phyloP scores from a whole-genome alignment of 164 flowering plant species.

The Magnolia kwangsiensis region DNA sequence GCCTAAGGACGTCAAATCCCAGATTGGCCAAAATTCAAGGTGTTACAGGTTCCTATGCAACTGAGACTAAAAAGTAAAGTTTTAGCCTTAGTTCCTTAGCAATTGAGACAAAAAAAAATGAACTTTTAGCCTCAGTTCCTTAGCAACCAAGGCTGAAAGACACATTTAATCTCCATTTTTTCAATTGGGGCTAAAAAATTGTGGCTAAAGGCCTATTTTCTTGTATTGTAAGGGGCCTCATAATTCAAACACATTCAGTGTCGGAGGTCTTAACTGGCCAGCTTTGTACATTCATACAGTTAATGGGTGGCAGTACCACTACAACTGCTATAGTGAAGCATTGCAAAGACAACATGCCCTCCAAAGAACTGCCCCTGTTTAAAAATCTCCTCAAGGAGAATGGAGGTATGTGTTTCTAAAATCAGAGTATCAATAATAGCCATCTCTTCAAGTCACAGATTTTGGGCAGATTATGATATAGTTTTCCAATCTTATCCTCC shows the following conservation, averaged over 20 bases:
- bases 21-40: too few species aligned
- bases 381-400: conserved; percentile 83
- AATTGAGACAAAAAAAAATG: too few species aligned
- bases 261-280: conserved; percentile 87
- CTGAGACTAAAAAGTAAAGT: too few species aligned
- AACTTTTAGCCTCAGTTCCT: too few species aligned
- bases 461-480: background rate
- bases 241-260: conserved; percentile 28
- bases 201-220: too few species aligned
- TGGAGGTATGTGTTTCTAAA: conserved; percentile 78
- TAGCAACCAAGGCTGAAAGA: too few species aligned
- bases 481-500: background rate
- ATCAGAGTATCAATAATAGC: conserved; percentile 51
- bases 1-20: too few species aligned
- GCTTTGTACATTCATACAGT: conserved; percentile 79
- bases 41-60: too few species aligned
- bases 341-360: conserved; percentile 71
- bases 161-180: too few species aligned
- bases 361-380: conserved; percentile 67
- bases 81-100: too few species aligned
- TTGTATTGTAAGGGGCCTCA: conserved; percentile 25
- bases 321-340: conserved; percentile 66
- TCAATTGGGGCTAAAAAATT: too few species aligned
- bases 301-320: conserved; percentile 61
- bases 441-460: background rate